Base-by-base conservation (phyloP, 352 stramenopile species). In the Halophytophthora polymorphica region DNA sequence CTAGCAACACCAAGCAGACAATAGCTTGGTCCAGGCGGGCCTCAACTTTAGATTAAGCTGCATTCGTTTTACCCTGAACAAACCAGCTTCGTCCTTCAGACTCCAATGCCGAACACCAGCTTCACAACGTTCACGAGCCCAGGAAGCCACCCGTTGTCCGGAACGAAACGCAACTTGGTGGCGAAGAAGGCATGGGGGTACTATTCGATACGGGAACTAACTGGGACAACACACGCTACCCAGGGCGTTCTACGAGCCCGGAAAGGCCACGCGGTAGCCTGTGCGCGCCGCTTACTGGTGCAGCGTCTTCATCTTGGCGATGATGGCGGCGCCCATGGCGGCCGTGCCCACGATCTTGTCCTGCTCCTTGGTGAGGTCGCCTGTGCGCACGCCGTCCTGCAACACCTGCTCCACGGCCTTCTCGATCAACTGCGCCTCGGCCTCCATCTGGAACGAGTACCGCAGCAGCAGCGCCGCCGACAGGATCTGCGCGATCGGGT, bases 401-500 rank as follows among this genome's bases (percentile, higher is more conserved):
- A 96, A 74, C 52, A 94, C 87, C 25, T 81, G 64, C 56, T 95
- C 82, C 6, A 95, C 87, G 0, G 87, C 87, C 18, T 61, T 63
- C 46, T 96, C 83, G 44, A 96, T 92, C 44, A 92, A 43, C 52
- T 77, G 72, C 19, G 87, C 87, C 61, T 93, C 87, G 2, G 61
- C 44, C 43, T 93, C 77, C 61, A 93, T 71, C 67, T 88, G 64
- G 58, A 94, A 94, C 55, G 83, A 94, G 64, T 99, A 99, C 36
- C 93, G 83, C 45, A 99, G 77, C 89, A 99, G 96, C 73, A 99
- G 90, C 29, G 96, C 96, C 0, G 85, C 96, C 28, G 90, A 98
- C 34, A 99, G 73, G 71, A 99, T 99, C 80, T 99, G 96, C 13
- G 96, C 96, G 42, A 98, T 93, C 8, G 95, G 95, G 71, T 99